Percentiles rank a stretch among this genome's conserved stretches.
These are phyloP conservation scores for Kwoniella dendrophila DNA, from an alignment of 768 basidiomycete species.

Conservation along the genomic window DNA sequence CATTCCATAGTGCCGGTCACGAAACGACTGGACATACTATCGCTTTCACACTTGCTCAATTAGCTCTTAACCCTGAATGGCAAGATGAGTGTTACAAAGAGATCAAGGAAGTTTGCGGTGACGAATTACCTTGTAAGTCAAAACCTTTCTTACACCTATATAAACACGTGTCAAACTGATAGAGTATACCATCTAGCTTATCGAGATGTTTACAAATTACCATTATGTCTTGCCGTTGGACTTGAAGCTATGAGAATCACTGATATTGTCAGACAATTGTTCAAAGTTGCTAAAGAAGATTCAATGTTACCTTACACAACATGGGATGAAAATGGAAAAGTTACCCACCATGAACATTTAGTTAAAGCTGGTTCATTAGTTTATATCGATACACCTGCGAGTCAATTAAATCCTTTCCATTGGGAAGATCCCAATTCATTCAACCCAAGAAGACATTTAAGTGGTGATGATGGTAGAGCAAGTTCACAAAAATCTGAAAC, in stretches of 20 bases:
- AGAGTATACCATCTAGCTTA: constrained; percentile 16
- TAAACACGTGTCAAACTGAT: neutral
- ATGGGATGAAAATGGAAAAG: constrained; percentile 28
- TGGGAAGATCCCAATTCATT: constrained; percentile 20
- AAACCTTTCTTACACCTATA: neutral
- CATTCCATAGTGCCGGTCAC: constrained; percentile 40
- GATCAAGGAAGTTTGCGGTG: constrained; percentile 33
- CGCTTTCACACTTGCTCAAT: constrained; percentile 44
- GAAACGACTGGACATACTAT: constrained; percentile 50
- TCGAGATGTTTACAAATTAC: constrained; percentile 33
- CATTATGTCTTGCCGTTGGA: constrained; percentile 23
- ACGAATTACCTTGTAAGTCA: constrained; percentile 32
- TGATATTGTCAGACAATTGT: constrained; percentile 34
- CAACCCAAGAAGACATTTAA: constrained; percentile 15
- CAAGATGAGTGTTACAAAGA: constrained; percentile 49
- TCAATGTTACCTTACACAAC: constrained; percentile 35
- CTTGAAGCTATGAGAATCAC: constrained; percentile 36
- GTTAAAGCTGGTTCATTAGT: constrained; percentile 37
- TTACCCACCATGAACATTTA: constrained; percentile 22
- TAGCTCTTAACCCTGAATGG: constrained; percentile 46
- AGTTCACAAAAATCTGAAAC: constrained; percentile 4
- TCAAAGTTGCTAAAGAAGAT: constrained; percentile 33
- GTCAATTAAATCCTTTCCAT: constrained; percentile 29
- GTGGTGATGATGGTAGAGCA: constrained; percentile 2
- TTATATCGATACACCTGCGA: constrained; percentile 31